Base-by-base conservation (phyloP, 1,139 yeast genomes). In the Geotrichum fermentans region DNA sequence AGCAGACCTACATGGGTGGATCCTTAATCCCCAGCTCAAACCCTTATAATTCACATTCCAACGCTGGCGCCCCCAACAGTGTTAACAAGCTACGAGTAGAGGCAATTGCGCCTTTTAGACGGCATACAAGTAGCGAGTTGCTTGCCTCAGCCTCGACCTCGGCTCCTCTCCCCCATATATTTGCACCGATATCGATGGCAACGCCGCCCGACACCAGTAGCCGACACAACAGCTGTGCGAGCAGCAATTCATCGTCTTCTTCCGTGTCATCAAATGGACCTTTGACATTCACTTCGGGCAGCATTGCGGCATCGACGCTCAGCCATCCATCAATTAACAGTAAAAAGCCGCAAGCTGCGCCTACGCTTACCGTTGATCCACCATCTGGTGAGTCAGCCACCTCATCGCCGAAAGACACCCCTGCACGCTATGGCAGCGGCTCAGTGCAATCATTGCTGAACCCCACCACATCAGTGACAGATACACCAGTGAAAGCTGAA, bases 221-320 rank as follows among this genome's bases (percentile, higher is more conserved):
- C 24, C 42, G 54, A n/a, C 52, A 51, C 22, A 51, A 51, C 17
- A 51, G 54, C 42, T 45, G 34, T 26, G 52, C 54, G 1, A 48
- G 52, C 37, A 51, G 52, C 29, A 47, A 47, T 33, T 43, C 47
- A 10, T 35, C 43, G 13, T 24, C 41, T 24, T 24, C 28, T 6
- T 24, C 28, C 10, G 28, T 10, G 10, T 24, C 28, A 10, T n/a
- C n/a, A n/a, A n/a, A n/a, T n/a, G n/a, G n/a, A n/a, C n/a, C n/a
- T n/a, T n/a, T n/a, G n/a, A n/a, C n/a, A n/a, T n/a, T n/a, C n/a
- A 24, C 28, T 10, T 6, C 28, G 8, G 28, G 10, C 37, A 28
- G 18, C 41, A 35, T 14, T 40, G 14, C 38, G 14, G 17, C 24
- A 6, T 16, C 40, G 18, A 8, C 22, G 2, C n/a, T 28, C 7